Evolutionary conservation across 2,329 filamentous ascomycete species (phyloP), one percentile per base, ranked within the genome.

Genomic region (Clonostachys chloroleuca): DNA sequence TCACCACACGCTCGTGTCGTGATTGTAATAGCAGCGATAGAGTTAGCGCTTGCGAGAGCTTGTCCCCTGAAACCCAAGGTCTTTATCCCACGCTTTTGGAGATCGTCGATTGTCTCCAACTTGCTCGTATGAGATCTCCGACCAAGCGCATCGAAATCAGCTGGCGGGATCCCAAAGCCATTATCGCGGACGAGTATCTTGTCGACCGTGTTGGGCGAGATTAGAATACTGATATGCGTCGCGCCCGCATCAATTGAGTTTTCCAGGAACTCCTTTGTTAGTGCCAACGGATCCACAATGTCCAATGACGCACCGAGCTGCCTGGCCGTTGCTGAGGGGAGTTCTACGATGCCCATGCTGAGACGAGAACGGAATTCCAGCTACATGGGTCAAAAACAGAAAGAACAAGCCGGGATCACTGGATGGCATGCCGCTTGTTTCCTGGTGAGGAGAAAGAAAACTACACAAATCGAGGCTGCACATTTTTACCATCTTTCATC

Each of bases 11-110:
- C 80, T 51, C 80, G 78, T 5, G 87, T 91, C 13, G 74, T 86
- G 44, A 91, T 67, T 8, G 66, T 69, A 40, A 91, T 66, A 5
- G 73, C 70, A 36, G 34, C 34, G 48, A 89, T 59, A 40, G 77
- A 73, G 49, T 80, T 84, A 49, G 77, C 74, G 60, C 81, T 83
- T 37, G 86, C 84, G 50, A 92, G 67, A 14, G 87, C 87, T 58
- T 89, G 81, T 17, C 88, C 88, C 35, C 88, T 79, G 58, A 92
- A 92, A 3, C 88, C 88, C n/a, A 92, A 73, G 34, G 76, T 84
- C 40, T 67, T 70, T 2, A 78, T 75, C 8, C 78, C 81, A 17
- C 84, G 66, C 2, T 58, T 61, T 44, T 67, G 70, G 36, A 91
- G 67, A 44, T 91, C 84, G 1, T 80, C 73, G 48, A 86, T 79